Percentiles rank a stretch among this genome's conserved stretches.
phyloP scores from a whole-genome alignment of 2,329 filamentous ascomycete species.

The Ceratocystis destructans region DNA sequence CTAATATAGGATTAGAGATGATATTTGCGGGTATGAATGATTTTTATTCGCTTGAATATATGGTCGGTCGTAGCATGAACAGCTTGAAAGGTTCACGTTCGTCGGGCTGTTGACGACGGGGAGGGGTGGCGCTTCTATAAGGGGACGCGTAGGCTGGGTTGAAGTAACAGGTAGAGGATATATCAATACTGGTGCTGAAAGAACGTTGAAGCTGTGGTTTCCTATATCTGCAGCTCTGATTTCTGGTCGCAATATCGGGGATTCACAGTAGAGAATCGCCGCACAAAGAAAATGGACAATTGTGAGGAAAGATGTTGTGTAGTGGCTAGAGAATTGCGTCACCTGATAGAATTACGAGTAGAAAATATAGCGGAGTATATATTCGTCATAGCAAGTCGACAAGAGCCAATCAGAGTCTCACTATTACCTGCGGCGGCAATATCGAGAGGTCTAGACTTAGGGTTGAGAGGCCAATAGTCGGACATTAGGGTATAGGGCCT shows the following conservation, averaged over 20 bases:
- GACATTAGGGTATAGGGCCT: background rate
- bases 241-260: background rate
- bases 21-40: background rate
- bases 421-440: slow-evolving; percentile 6
- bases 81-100: background rate
- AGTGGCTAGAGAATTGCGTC: background rate
- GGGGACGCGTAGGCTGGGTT: background rate
- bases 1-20: background rate
- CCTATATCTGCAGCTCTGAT: background rate
- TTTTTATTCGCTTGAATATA: background rate
- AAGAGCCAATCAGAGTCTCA: slow-evolving; percentile 4
- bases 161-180: background rate
- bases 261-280: background rate
- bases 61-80: background rate
- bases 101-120: background rate
- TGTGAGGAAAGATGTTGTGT: background rate
- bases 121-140: background rate
- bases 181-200: background rate
- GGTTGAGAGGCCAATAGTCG: background rate
- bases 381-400: background rate
- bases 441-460: background rate
- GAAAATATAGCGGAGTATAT: slow-evolving; percentile 1
- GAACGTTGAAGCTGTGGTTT: background rate
- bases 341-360: slow-evolving; percentile 15
- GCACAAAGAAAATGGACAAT: background rate